Percentiles rank a stretch among this genome's conserved stretches.
Conservation (phyloP, 106 monocot species). For the Acorus gramineus region DNA sequence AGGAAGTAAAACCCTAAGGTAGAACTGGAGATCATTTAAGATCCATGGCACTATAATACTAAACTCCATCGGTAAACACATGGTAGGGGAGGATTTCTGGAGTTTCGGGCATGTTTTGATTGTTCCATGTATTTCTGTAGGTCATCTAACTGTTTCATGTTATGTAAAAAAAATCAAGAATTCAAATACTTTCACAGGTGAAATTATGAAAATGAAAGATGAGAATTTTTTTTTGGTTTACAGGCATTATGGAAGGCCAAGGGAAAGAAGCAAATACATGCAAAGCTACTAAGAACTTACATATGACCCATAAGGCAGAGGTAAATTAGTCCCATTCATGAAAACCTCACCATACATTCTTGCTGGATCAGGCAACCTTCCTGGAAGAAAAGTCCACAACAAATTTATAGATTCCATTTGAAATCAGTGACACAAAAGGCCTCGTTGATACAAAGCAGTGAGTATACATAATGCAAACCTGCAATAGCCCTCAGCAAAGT, state of each 20-base stretch:
- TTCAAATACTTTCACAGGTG: no score
- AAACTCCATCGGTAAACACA: neutral
- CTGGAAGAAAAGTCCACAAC: slow-evolving; percentile 25
- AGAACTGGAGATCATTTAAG: neutral
- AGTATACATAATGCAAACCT: slow-evolving; percentile 26
- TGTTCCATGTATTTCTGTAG: no score
- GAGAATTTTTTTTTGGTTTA: neutral
- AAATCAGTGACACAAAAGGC: no score
- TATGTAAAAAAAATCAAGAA: no score
- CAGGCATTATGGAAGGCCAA: neutral
- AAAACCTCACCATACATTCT: slow-evolving; percentile 84
- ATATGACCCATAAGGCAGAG: slow-evolving; percentile 85
- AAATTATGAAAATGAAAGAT: neutral
- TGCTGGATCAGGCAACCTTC: slow-evolving; percentile 51
- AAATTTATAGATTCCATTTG: no score
- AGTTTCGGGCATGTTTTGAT: no score
- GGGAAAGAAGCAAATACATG: neutral
- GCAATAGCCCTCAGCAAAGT: slow-evolving; percentile 77
- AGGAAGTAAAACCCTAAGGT: no score
- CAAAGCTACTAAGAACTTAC: slow-evolving; percentile 33
- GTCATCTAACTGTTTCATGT: no score
- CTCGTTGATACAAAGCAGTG: neutral
- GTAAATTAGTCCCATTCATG: slow-evolving; percentile 65
- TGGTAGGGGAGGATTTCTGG: no score
- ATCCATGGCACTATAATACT: neutral